Evolutionary conservation across 2,329 filamentous ascomycete genomes (phyloP).

Genomic region (Diaporthe eres): DNA sequence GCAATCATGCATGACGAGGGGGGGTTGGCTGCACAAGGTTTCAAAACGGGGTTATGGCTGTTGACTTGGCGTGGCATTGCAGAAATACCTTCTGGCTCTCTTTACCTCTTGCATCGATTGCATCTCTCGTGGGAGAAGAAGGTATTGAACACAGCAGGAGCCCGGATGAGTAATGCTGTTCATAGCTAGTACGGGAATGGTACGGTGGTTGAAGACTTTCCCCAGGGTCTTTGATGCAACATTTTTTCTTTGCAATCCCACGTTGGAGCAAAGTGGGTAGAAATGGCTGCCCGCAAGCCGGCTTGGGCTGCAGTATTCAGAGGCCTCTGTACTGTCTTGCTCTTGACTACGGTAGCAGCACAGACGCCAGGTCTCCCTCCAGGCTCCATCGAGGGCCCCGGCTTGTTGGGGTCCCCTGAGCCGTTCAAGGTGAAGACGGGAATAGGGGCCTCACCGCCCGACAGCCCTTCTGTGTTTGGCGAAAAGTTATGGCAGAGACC

Average conservation of each 20-base stretch:
- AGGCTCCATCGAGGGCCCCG: background rate
- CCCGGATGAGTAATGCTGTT: background rate
- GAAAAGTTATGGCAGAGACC: conserved; percentile 17
- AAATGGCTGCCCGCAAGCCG: background rate
- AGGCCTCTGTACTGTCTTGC: background rate
- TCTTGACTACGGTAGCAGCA: background rate
- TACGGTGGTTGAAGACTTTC: background rate
- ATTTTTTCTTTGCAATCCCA: background rate
- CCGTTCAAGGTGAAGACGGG: background rate
- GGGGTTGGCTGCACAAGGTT: conserved; percentile 21
- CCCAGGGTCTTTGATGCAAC: background rate
- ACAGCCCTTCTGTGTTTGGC: background rate
- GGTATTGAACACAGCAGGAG: background rate
- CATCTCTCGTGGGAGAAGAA: background rate
- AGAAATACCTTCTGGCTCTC: background rate
- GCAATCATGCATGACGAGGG: conserved; percentile 13
- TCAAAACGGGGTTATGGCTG: conserved; percentile 4
- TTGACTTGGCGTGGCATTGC: conserved; percentile 14
- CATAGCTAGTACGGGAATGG: background rate
- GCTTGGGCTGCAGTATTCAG: background rate
- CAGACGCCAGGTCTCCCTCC: background rate
- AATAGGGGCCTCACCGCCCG: conserved; percentile 31
- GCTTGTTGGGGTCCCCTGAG: conserved; percentile 7
- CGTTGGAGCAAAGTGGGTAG: background rate
- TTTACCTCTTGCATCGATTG: background rate